Conservation (phyloP, 2,329 filamentous ascomycete species). For the Elsinoe batatas region DNA sequence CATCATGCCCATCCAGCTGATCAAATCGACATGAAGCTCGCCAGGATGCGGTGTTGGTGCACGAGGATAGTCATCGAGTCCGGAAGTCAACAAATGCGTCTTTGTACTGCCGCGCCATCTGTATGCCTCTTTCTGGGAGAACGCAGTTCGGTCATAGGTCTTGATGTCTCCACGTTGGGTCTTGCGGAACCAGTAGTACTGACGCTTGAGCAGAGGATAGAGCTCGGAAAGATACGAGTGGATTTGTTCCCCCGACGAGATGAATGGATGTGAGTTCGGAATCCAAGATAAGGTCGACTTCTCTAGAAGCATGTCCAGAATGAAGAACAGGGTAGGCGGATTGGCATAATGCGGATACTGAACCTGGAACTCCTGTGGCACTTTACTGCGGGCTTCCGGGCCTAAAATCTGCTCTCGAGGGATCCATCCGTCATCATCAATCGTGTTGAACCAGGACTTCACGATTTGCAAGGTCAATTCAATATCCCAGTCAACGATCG, state of each 20-base stretch:
- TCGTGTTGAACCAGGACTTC: constrained; percentile 89
- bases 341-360: constrained; percentile 98
- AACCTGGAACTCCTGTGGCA: constrained; percentile 82
- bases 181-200: constrained; percentile 90
- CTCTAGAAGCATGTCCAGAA: constrained; percentile 74
- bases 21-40: constrained; percentile 88
- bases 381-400: constrained; percentile 83
- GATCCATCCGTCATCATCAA: constrained; percentile 98
- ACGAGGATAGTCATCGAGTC: constrained; percentile 91
- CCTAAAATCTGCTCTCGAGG: constrained; percentile 92
- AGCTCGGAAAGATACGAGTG: constrained; percentile 63
- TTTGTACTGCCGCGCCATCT: constrained; percentile 87
- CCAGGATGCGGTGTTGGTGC: constrained; percentile 88
- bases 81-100: constrained; percentile 81
- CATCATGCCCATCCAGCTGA: constrained; percentile 98
- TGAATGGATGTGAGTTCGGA: constrained; percentile 13
- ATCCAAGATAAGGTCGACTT: constrained; percentile 49
- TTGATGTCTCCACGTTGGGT: constrained; percentile 87
- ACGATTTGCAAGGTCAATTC: constrained; percentile 80
- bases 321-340: constrained; percentile 86
- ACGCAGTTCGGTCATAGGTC: constrained; percentile 80
- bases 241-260: constrained; percentile 56
- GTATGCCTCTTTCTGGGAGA: constrained; percentile 84
- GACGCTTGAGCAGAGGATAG: constrained; percentile 77
- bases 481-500: constrained; percentile 87